Conservation (phyloP, 306 rosid species). For the Vigna unguiculata region DNA sequence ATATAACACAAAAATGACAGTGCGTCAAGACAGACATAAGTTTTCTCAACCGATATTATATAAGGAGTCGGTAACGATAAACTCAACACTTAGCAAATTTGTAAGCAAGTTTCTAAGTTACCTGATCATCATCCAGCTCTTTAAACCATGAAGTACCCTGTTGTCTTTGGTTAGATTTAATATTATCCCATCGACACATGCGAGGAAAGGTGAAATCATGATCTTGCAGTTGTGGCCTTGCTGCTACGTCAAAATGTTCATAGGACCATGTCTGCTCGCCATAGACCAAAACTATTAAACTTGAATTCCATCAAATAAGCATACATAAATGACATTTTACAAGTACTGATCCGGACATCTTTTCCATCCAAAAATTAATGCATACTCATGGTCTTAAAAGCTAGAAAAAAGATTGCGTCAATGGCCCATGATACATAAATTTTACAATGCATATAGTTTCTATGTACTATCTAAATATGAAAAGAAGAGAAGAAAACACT, state of each 20-base stretch:
- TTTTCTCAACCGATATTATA: conserved; percentile 23
- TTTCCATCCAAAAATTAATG: neutral
- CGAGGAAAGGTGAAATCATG: conserved; percentile 59
- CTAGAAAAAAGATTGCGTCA: neutral
- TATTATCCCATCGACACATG: conserved; percentile 62
- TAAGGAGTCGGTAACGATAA: neutral
- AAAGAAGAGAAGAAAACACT: neutral
- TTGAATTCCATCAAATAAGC: conserved; percentile 22
- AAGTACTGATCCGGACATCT: neutral
- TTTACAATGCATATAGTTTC: neutral
- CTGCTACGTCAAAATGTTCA: conserved; percentile 72
- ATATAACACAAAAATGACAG: conserved; percentile 27
- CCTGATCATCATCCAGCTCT: conserved; percentile 60
- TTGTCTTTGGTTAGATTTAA: conserved; percentile 51
- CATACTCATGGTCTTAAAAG: neutral
- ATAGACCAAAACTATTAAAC: conserved; percentile 18
- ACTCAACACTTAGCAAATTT: conserved; percentile 11
- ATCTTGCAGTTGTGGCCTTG: conserved; percentile 55
- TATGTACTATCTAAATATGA: conserved; percentile 21
- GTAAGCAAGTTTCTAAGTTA: conserved; percentile 39
- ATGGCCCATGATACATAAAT: neutral
- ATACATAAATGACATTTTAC: conserved; percentile 15
- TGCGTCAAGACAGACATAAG: neutral
- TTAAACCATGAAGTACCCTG: conserved; percentile 54
- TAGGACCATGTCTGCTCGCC: conserved; percentile 64